Evolutionary conservation across 306 rosid species (phyloP).

Genomic region (Betula pendula): DNA sequence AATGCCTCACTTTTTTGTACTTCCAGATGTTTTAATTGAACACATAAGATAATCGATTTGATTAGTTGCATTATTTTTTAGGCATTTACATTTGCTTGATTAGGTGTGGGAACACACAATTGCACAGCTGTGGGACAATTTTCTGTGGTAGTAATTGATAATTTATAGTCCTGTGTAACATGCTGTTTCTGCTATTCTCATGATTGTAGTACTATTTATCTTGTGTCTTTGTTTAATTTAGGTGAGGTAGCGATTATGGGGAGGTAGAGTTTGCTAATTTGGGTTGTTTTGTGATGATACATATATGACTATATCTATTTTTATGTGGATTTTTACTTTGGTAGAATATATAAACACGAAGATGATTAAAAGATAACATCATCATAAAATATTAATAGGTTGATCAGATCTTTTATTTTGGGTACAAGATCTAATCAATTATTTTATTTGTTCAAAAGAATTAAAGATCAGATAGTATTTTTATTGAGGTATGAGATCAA

Average conservation of each 20-base stretch:
- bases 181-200: not conserved
- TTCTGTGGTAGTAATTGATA: not conserved
- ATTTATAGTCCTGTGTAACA: not conserved
- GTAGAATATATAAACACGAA: not conserved
- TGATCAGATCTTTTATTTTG: not conserved
- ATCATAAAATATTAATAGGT: not conserved
- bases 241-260: not conserved
- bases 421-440: not conserved
- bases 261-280: no score
- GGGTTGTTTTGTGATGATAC: no score
- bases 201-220: not conserved
- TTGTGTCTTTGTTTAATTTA: not conserved
- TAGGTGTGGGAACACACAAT: not conserved
- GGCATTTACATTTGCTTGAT: not conserved
- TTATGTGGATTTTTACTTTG: no score
- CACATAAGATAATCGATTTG: not conserved
- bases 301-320: no score
- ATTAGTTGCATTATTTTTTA: not conserved
- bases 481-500: not conserved
- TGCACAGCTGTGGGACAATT: not conserved
- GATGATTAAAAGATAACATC: not conserved
- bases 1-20: not conserved
- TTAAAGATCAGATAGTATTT: not conserved
- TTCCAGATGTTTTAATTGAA: not conserved
- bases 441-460: not conserved